Base-by-base conservation (phyloP, 2,329 filamentous ascomycete species). In the Pseudocercospora fuligena region DNA sequence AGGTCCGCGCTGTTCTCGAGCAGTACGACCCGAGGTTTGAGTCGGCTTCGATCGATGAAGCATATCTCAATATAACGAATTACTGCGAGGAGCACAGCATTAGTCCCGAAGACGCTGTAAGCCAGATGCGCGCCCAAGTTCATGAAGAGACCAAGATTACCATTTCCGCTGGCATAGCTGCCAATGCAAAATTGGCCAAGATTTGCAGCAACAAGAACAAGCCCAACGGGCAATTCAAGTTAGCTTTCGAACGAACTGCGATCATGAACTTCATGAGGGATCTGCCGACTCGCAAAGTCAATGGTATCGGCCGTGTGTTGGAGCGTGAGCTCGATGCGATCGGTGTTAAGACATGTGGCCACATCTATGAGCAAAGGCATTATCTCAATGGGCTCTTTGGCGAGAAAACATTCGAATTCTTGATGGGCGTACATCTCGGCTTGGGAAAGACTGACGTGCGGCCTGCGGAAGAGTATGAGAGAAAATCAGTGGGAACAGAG, bases 121-220 rank as follows among this genome's bases (percentile, higher is more conserved):
- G 88, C 53, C 89, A 94, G 73, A 88, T 98, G 82, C 88, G 95
- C 9, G 84, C 84, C 11, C 89, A 97, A 74, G 88, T 99, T 0
- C 84, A 90, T 43, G 86, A 92, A 67, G 89, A 87, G 73, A 91
- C 93, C 0, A 88, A 90, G 46, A 90, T 99, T 64, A 97, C 94
- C 0, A 90, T 99, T 3, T 97, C 94, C 16, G 95, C 94, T 0
- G 95, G 95, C 0, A 97, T 99, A 67, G 94, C 93, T 0, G 91
- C 93, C 1, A 99, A 99, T 78, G 90, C 94, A 0, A 94, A 93
- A 76, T 84, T 99, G 14, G 94, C 95, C 31, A 99, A 99, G 80
- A 97, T 99, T 33, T 93, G 91, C 73, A 97, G 93, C 19, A 97
- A 99, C 76, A 88, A 91, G 78, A 97, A 98, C 79, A 99, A 99